Conservation (phyloP, 176 grass and related monocot genomes). For the Echinochloa phyllopogon region DNA sequence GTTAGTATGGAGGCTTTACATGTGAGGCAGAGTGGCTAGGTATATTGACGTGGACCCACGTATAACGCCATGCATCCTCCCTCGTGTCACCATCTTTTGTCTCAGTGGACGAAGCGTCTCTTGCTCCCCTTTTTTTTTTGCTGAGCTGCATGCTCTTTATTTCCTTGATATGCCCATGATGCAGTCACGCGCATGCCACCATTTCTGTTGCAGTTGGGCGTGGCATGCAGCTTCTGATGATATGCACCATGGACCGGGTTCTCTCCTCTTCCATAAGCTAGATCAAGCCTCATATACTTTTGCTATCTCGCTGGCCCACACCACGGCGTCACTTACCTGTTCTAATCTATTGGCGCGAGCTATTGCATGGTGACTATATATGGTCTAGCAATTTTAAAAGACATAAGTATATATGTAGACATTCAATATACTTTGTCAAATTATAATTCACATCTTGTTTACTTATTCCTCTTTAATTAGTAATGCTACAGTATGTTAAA, state of each 20-base stretch:
- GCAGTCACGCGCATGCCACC: neutral
- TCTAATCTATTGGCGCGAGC: too few relatives aligned
- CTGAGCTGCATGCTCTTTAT: neutral
- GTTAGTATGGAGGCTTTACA: neutral
- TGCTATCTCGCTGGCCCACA: too few relatives aligned
- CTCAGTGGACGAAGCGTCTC: neutral
- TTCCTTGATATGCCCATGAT: neutral
- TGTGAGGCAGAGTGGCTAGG: constrained; percentile 25
- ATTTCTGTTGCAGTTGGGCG: neutral
- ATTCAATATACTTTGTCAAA: too few relatives aligned
- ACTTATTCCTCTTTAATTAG: too few relatives aligned
- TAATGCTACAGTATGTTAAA: too few relatives aligned
- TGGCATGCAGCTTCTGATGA: neutral
- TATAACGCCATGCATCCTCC: neutral
- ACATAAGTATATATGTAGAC: too few relatives aligned
- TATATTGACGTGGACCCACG: neutral
- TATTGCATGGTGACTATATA: too few relatives aligned
- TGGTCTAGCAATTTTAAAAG: too few relatives aligned
- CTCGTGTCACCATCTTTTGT: constrained; percentile 8
- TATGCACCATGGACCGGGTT: neutral
- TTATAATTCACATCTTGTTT: too few relatives aligned
- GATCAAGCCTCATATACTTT: neutral
- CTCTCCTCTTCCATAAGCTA: constrained; percentile 52
- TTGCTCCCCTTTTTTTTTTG: constrained; percentile 1
- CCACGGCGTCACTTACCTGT: too few relatives aligned